phyloP scores from a whole-genome alignment of 2,329 filamentous ascomycete genomes.

The Pyrenochaeta sp. region DNA sequence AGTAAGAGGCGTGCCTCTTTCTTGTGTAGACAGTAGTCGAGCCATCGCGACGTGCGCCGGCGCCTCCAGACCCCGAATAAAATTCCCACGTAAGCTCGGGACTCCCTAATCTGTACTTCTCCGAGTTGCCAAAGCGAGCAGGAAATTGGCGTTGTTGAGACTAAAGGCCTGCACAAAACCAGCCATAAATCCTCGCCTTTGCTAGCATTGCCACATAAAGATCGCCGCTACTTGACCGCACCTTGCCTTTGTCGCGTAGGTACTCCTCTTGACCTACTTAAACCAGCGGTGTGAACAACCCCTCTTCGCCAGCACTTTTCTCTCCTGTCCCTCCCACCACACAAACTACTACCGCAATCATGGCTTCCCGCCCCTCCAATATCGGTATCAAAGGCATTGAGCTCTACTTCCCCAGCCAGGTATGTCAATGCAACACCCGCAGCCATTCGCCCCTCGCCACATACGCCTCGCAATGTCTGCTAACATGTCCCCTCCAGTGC shows the following conservation, averaged over 20 bases:
- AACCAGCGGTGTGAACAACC: slow-evolving; percentile 47
- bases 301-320: slow-evolving; percentile 27
- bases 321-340: slow-evolving; percentile 22
- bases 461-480: slow-evolving; percentile 15
- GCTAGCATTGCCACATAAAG: slow-evolving; percentile 41
- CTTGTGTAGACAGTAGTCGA: not conserved
- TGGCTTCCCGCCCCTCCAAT: slow-evolving; percentile 58
- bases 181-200: slow-evolving; percentile 22
- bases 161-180: slow-evolving; percentile 32
- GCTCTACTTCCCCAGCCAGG: slow-evolving; percentile 63
- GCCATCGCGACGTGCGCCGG: not conserved
- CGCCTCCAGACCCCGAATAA: slow-evolving; percentile 8
- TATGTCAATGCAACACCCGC: slow-evolving; percentile 37
- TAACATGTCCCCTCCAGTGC: slow-evolving; percentile 51
- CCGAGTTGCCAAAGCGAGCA: slow-evolving; percentile 16
- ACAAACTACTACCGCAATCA: slow-evolving; percentile 36
- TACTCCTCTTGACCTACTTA: slow-evolving; percentile 37
- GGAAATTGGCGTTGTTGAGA: slow-evolving; percentile 39
- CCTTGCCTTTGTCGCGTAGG: slow-evolving; percentile 44
- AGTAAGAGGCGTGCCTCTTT: not conserved
- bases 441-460: not conserved
- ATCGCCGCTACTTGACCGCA: slow-evolving; percentile 48
- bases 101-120: no score
- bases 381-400: slow-evolving; percentile 65
- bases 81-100: slow-evolving; percentile 12